These are phyloP conservation scores for Zymoseptoria tritici DNA, from an alignment of 2,329 filamentous ascomycete genomes.

Conservation along the genomic window DNA sequence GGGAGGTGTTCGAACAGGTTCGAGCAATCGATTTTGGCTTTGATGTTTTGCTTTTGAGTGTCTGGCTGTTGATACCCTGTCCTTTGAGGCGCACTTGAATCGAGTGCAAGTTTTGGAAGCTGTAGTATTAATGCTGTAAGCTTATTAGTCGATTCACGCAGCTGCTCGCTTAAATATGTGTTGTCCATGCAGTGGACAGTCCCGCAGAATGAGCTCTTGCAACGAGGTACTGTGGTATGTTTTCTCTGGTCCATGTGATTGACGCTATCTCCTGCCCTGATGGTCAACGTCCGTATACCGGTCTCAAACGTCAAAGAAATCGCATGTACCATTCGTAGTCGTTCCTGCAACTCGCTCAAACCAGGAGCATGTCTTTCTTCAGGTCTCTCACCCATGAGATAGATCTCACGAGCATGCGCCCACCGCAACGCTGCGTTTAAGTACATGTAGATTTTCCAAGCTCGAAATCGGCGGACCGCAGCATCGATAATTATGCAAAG, in stretches of 20 bases:
- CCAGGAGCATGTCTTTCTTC: conserved; percentile 41
- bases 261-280: conserved; percentile 46
- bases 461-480: conserved; percentile 53
- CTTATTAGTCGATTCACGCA: background rate
- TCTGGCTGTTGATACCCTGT: background rate
- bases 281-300: conserved; percentile 1
- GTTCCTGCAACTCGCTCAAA: conserved; percentile 43
- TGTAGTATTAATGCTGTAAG: background rate
- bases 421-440: conserved; percentile 52
- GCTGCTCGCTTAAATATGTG: background rate
- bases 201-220: background rate
- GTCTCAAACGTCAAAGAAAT: background rate
- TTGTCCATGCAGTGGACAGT: too few species aligned
- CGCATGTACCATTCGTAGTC: conserved; percentile 36
- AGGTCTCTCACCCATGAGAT: conserved; percentile 46
- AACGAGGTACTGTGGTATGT: background rate
- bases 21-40: background rate
- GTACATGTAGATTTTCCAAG: conserved; percentile 53
- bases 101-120: background rate
- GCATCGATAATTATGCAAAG: conserved; percentile 51
- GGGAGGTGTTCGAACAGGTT: background rate
- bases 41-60: background rate
- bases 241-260: conserved; percentile 38
- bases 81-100: background rate
- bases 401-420: conserved; percentile 46